Conservation (phyloP, 2,329 filamentous ascomycete genomes). For the Penicillium sp. region DNA sequence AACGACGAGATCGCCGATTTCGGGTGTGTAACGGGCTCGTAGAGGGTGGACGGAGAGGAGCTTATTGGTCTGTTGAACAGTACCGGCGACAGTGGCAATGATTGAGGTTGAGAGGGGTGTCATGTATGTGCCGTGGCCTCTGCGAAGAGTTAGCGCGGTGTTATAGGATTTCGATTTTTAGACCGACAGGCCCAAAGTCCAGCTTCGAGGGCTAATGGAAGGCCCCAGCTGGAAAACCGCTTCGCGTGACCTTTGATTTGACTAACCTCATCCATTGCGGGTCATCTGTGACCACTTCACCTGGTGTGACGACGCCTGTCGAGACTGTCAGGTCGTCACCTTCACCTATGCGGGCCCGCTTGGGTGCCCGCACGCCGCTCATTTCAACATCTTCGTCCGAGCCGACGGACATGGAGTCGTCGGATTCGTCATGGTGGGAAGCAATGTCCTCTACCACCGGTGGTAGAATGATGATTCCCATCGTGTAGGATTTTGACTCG, state of each 20-base stretch:
- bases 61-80: slow-evolving; percentile 92
- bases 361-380: slow-evolving; percentile 36
- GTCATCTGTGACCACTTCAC: slow-evolving; percentile 83
- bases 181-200: neutral
- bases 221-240: neutral
- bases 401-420: slow-evolving; percentile 54
- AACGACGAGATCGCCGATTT: slow-evolving; percentile 94
- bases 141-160: slow-evolving; percentile 37
- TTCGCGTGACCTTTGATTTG: neutral
- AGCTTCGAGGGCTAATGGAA: neutral
- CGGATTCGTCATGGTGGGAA: slow-evolving; percentile 40
- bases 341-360: slow-evolving; percentile 36
- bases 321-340: slow-evolving; percentile 22
- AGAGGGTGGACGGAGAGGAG: slow-evolving; percentile 88
- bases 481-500: slow-evolving; percentile 27
- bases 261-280: slow-evolving; percentile 84
- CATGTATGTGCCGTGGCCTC: slow-evolving; percentile 91
- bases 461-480: slow-evolving; percentile 63
- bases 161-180: neutral
- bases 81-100: slow-evolving; percentile 86
- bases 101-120: slow-evolving; percentile 65
- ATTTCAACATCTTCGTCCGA: slow-evolving; percentile 45
- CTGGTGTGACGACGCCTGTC: slow-evolving; percentile 75
- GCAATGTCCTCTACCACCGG: slow-evolving; percentile 45
- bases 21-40: slow-evolving; percentile 88